Evolutionary conservation across 371 early-diverging fungal genomes (phyloP).

Genomic region (Lichtheimia ramosa): DNA sequence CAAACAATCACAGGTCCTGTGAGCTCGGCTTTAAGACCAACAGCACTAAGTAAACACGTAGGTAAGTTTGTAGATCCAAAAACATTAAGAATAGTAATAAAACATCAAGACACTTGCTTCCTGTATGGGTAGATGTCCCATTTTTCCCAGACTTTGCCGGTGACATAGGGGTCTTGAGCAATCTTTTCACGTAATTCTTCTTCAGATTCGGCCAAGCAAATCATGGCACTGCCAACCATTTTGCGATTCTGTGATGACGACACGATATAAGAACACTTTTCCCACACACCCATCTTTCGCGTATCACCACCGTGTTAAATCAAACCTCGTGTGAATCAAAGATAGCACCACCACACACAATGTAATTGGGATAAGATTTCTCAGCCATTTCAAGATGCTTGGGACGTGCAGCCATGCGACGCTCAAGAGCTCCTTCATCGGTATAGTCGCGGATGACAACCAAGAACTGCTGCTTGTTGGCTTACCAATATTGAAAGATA

Average conservation of each 20-base stretch:
- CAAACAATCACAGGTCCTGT: slow-evolving; percentile 8
- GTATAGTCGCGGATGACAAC: slow-evolving; percentile 20
- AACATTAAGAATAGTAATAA: background rate
- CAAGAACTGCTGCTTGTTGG: slow-evolving; percentile 16
- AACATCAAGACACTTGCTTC: slow-evolving; percentile 7
- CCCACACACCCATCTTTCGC: background rate
- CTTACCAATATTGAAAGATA: background rate
- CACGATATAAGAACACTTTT: background rate
- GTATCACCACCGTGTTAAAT: no score
- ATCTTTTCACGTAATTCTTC: slow-evolving; percentile 40
- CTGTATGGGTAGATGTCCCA: slow-evolving; percentile 45
- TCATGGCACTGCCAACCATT: slow-evolving; percentile 57
- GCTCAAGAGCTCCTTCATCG: slow-evolving; percentile 10
- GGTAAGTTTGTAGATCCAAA: background rate
- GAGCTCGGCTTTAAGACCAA: slow-evolving; percentile 8
- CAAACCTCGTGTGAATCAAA: slow-evolving; percentile 19
- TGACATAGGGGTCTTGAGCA: slow-evolving; percentile 51
- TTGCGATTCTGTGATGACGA: slow-evolving; percentile 19
- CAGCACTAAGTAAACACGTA: slow-evolving; percentile 1
- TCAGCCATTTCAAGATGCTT: slow-evolving; percentile 15
- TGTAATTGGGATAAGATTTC: slow-evolving; percentile 2
- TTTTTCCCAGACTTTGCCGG: slow-evolving; percentile 58
- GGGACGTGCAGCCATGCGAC: slow-evolving; percentile 17
- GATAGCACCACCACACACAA: slow-evolving; percentile 19
- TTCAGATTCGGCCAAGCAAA: slow-evolving; percentile 45